These are phyloP conservation scores for Tylopilus plumbeoviolaceoides DNA, from an alignment of 768 basidiomycete species.

Conservation along the genomic window DNA sequence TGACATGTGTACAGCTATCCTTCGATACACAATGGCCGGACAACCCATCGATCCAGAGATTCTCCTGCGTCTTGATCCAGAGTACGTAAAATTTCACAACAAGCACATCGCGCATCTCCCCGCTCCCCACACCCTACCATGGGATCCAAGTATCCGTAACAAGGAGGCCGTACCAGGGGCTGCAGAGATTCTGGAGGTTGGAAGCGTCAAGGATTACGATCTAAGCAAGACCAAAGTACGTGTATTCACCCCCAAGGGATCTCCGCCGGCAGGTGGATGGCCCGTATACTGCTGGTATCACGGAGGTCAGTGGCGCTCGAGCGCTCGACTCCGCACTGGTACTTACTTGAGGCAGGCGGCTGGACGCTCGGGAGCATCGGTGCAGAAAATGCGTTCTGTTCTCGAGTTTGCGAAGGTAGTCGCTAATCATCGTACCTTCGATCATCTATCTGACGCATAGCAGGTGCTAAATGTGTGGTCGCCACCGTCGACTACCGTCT, in stretches of 20 bases:
- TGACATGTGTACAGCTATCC: not conserved
- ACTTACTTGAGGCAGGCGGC: conserved; percentile 45
- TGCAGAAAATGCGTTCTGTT: conserved; percentile 56
- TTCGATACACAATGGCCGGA: conserved; percentile 14
- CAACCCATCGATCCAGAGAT: conserved; percentile 64
- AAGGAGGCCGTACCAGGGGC: conserved; percentile 51
- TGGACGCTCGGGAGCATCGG: conserved; percentile 71
- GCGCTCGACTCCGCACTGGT: not conserved
- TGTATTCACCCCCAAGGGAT: conserved; percentile 54
- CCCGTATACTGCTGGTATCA: conserved; percentile 73
- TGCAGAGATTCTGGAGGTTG: conserved; percentile 54
- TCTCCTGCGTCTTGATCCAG: conserved; percentile 54
- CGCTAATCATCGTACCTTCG: not conserved
- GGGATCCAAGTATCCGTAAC: conserved; percentile 56
- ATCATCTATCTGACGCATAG: not conserved
- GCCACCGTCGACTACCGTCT: conserved; percentile 33
- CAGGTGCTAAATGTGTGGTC: conserved; percentile 33
- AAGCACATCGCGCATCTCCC: conserved; percentile 41
- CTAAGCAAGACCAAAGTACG: conserved; percentile 53
- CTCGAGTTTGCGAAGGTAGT: conserved; percentile 27
- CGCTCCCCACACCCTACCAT: conserved; percentile 54
- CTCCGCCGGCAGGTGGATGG: conserved; percentile 56
- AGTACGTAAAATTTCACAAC: conserved; percentile 64
- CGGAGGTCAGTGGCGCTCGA: conserved; percentile 45
- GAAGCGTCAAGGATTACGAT: conserved; percentile 48